Base-by-base conservation (phyloP, 805 yeast species). In the Ogataea philodendri region DNA sequence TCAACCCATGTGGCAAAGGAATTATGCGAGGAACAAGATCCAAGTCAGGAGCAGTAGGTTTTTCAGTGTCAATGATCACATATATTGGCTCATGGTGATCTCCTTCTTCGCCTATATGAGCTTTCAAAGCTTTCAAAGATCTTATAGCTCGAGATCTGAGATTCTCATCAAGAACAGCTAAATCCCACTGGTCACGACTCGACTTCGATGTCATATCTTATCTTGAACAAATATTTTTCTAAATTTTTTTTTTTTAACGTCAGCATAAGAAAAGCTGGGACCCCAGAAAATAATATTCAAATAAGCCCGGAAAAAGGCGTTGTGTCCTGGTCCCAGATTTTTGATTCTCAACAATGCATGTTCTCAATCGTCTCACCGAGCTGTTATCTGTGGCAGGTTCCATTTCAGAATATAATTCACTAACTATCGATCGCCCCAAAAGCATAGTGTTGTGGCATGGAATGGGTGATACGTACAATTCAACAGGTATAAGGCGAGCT, bases 361-460 rank as follows among this genome's bases (percentile, higher is more conserved):
- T n/a, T n/a, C n/a, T n/a, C 11, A 15, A 20, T 15, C 28, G 22
- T 21, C n/a, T 30, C 9, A 18, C 15, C 11, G 35, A 30, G 1
- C n/a, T 20, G 5, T 19, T 35, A 7, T n/a, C 33, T 7, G 18
- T 29, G 9, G 13, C 39, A 14, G 6, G n/a, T n/a, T n/a, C n/a
- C n/a, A n/a, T n/a, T n/a, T n/a, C n/a, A n/a, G n/a, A n/a, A n/a
- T n/a, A n/a, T n/a, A n/a, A n/a, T n/a, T n/a, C n/a, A n/a, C n/a
- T n/a, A n/a, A n/a, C n/a, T n/a, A n/a, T n/a, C n/a, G n/a, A n/a
- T n/a, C n/a, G n/a, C n/a, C n/a, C 17, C 11, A 36, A 19, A 9
- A 30, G 37, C 14, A 29, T 84, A 3, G 86, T 84, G 2, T 52
- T 85, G 25, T 84, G 94, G 94, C 95, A 84, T 50, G 95, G 95